Base-by-base conservation (phyloP, 225 moss, liverwort and hornwort genomes). In the Antitrichia curtipendula region DNA sequence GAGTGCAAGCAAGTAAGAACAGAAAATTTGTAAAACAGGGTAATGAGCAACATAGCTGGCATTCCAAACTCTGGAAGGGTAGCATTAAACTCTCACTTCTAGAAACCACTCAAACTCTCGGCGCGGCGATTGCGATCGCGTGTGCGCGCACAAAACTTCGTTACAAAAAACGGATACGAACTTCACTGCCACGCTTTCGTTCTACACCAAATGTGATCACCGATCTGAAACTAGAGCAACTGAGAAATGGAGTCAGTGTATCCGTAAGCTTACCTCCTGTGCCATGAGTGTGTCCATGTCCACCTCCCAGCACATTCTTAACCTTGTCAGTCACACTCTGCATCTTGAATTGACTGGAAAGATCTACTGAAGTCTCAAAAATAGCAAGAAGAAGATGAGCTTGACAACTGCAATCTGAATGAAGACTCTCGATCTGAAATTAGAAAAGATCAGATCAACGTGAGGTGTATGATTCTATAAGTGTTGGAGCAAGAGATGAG, bases 291-390 rank as follows among this genome's bases (percentile, higher is more conserved):
- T 90, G 86, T 34, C 92, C 92, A 59, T 90, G 90, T 25, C 92
- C 92, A 24, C 27, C 85, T 57, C 92, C 91, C 89, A 91, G 59
- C 52, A 88, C 66, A 40, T 90, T 91, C 88, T 92, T 92, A 75
- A 91, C 92, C 87, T 92, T 92, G 16, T 92, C 86, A 20, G 91
- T 92, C 81, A 84, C 28, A 3, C 86, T 86, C 54, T 87, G 82
- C 91, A 91, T 90, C 73, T 85, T 91, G 89, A 27, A n/a, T 47
- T 18, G 23, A 3, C 36, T 8, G 53, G n/a, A 15, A 16, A 54
- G 32, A 38, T 13, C 17, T 50, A 2, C 80, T 21, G 43, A 47
- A 60, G n/a, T 23, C 43, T 56, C 41, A 12, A 28, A 61, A 59
- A 16, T 1, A 58, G 57, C 13, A 47, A 56, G 16, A 58, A 38